Evolutionary conservation across 2,329 filamentous ascomycete genomes (phyloP).

Genomic region (Monilinia aucupariae): DNA sequence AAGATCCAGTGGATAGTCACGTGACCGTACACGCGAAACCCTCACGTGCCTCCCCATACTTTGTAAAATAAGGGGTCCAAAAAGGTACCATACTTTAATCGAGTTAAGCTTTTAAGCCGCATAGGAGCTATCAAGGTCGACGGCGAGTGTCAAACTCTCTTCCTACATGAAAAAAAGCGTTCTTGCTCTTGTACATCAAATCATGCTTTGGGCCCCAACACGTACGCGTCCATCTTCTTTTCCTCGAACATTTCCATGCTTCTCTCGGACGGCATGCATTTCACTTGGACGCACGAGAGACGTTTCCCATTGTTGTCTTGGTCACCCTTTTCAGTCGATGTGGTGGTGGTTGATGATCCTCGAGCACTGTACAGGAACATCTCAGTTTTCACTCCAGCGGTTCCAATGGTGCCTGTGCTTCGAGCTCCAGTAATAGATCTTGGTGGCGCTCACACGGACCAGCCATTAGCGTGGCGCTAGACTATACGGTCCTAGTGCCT

Average conservation of each 20-base stretch:
- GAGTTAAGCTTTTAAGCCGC: slow-evolving; percentile 28
- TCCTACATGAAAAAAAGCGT: not conserved
- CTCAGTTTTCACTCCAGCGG: no score
- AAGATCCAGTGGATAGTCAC: not conserved
- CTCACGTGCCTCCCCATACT: slow-evolving; percentile 15
- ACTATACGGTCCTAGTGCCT: no score
- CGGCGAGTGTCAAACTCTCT: slow-evolving; percentile 9
- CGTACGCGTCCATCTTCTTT: not conserved
- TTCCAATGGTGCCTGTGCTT: no score
- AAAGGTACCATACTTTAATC: slow-evolving; percentile 11
- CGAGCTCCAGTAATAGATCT: no score
- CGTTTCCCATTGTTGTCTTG: no score
- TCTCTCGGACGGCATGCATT: not conserved
- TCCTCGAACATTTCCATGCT: not conserved
- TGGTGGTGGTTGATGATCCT: no score
- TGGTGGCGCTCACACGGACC: slow-evolving; percentile 1
- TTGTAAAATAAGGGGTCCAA: slow-evolving; percentile 6
- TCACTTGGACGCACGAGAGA: no score
- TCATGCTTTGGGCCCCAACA: not conserved
- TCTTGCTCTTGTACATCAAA: not conserved
- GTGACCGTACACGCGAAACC: not conserved
- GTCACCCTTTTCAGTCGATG: no score
- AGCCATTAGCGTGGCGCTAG: slow-evolving; percentile 1
- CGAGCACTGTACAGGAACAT: no score
- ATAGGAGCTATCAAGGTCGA: slow-evolving; percentile 14